These are phyloP conservation scores for Cercophora sp. DNA, from an alignment of 495 filamentous ascomycete genomes.

Conservation along the genomic window DNA sequence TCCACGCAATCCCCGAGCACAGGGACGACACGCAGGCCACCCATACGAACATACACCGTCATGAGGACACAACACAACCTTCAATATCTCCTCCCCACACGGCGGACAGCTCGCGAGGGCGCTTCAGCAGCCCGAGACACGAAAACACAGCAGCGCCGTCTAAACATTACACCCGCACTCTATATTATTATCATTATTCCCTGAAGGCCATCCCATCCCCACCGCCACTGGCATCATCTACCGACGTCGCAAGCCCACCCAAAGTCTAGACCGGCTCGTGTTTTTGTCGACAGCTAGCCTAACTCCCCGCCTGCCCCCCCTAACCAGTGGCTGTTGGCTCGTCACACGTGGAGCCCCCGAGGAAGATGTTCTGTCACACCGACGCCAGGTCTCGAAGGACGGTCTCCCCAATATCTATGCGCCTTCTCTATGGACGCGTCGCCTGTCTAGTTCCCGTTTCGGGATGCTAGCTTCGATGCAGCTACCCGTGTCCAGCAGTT, in stretches of 20 bases:
- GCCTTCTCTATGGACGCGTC: not conserved
- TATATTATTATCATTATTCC: not conserved
- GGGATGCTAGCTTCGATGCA: conserved; percentile 2
- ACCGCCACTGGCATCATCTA: not conserved
- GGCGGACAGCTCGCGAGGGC: too few relatives aligned
- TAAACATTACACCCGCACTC: conserved; percentile 1
- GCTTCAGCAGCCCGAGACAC: not conserved
- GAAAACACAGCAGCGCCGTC: not conserved
- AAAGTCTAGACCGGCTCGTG: not conserved
- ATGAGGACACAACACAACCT: too few relatives aligned
- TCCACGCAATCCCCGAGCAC: too few relatives aligned
- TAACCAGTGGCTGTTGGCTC: conserved; percentile 1
- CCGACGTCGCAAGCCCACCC: too few relatives aligned
- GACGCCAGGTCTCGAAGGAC: conserved; percentile 2
- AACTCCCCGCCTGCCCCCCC: not conserved
- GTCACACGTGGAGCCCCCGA: not conserved
- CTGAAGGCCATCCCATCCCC: not conserved
- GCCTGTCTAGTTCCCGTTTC: not conserved
- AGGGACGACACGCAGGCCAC: too few relatives aligned
- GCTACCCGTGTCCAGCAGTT: too few relatives aligned
- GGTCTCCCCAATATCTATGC: not conserved
- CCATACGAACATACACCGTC: too few relatives aligned
- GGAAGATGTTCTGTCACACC: conserved; percentile 1
- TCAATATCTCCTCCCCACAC: not conserved
- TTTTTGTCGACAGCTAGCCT: not conserved